These are phyloP conservation scores for Colletotrichum plurivorum DNA, from an alignment of 2,329 filamentous ascomycete genomes.

Conservation along the genomic window DNA sequence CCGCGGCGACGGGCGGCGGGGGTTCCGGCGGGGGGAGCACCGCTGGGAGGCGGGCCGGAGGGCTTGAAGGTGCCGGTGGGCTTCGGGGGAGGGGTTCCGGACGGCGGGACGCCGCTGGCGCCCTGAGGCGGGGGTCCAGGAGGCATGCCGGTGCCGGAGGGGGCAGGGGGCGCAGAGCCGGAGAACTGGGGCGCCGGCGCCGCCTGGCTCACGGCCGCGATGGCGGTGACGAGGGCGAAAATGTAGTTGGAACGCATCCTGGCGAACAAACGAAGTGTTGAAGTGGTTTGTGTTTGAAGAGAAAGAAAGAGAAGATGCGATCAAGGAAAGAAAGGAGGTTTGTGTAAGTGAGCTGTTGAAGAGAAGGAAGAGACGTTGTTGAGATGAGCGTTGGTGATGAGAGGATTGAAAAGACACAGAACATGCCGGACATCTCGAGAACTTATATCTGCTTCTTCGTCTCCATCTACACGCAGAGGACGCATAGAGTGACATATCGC, in stretches of 20 bases:
- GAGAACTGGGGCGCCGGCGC: conserved; percentile 31
- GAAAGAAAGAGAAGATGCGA: neutral
- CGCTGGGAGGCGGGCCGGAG: conserved; percentile 19
- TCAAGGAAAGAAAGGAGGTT: conserved; percentile 10
- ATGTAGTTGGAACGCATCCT: conserved; percentile 36
- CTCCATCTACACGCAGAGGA: too few relatives aligned
- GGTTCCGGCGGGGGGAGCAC: conserved; percentile 15
- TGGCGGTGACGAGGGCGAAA: conserved; percentile 33
- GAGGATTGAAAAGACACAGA: neutral
- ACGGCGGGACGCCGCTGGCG: conserved; percentile 21
- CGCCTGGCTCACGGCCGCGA: conserved; percentile 33
- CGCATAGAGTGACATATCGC: too few relatives aligned
- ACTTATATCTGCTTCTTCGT: conserved; percentile 23
- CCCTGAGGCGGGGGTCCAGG: conserved; percentile 18
- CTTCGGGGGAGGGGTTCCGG: conserved; percentile 27
- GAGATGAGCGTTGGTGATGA: conserved; percentile 26
- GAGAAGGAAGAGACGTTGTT: conserved; percentile 23
- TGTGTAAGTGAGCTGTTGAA: conserved; percentile 22
- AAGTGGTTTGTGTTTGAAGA: neutral
- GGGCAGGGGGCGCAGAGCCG: conserved; percentile 15
- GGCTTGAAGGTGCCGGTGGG: conserved; percentile 29
- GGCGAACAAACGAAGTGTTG: conserved; percentile 21
- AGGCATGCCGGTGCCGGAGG: conserved; percentile 19
- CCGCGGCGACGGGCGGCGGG: conserved; percentile 28
- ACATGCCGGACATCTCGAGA: neutral